Evolutionary conservation across 1,284 basidiomycete genomes (phyloP), one percentile per base, ranked within the genome.

Genomic region (Dichomitus squalens): DNA sequence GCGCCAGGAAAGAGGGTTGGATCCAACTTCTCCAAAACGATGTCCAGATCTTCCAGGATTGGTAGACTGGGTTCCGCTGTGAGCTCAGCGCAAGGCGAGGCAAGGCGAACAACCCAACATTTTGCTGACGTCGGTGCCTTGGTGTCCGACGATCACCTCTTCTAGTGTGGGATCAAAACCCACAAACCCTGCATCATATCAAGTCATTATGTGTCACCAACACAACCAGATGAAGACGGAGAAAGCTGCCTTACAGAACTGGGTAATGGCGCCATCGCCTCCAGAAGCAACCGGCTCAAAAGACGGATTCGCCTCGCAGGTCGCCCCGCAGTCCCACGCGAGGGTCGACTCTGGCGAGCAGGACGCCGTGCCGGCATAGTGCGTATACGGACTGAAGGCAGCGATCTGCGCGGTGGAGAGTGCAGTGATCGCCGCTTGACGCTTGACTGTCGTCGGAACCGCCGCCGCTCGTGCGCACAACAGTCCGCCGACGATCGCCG

Each of bases 231-330:
- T n/a, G n/a, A n/a, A n/a, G n/a, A n/a, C n/a, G 49, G 9, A 53
- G 48, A 4, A 12, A 25, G 14, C n/a, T n/a, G n/a, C 64, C 77
- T 68, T 54, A 79, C 79, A 82, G 52, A 72, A 85, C 65, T 87
- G 87, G 0, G 77, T 70, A 7, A 48, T 46, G 11, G 63, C 58
- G 2, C 85, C 85, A 61, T 89, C 79, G 1, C 87, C 87, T 27
- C 87, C 88, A 0, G 85, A 78, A 16, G 85, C 86, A 5, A 84
- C 70, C 0, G 85, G 82, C 16, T 77, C 40, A 65, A 89, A 89
- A 5, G 66, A 72, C 1, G 82, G 64, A 64, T 85, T 87, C 7
- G 77, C 80, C 29, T 79, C 56, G 66, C 71, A 76, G 57, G 70
- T 70, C 38, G 72, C 66, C 21, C 74, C 75, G 56, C 76, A 78